Base-by-base conservation (phyloP, 192 early-diverging fungal species). In the Backusella circina region DNA sequence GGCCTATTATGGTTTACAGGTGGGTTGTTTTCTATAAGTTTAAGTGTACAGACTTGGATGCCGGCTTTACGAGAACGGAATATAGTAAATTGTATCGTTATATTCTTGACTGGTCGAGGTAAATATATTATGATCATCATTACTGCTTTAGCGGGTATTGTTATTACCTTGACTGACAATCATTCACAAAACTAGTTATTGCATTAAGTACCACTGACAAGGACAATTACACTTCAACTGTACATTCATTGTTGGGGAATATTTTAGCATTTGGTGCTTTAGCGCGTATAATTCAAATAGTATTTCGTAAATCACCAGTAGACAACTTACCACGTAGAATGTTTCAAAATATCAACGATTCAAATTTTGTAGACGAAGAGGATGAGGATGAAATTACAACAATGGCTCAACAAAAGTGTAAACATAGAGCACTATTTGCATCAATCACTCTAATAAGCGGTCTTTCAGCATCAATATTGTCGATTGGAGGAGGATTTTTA, bases 1-100 rank as follows among this genome's bases (percentile, higher is more conserved):
- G 82, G 83, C 50, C 50, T 86, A 50, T 69, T 86, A 15, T 86
- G 85, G 85, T 64, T 82, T 21, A 77, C 80, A 47, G 85, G 85
- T 28, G 85, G 85, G 8, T 23, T 80, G 13, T 47, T 86, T 41
- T 86, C 85, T 15, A 31, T 86, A 31, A 32, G 79, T 18, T 38
- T 86, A 28, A 79, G 79, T 65, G 66, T 78, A 18, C 79, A 79
- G 44, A 50, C 64, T 10, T 79, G 78, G 72, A 65, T 75, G 30
- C 54, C 74, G 7, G 36, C 66, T 51, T 68, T 80, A 21, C 78
- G 80, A 54, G 72, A 80, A 41, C 77, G 79, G 50, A 86, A 86
- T 38, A 79, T 81, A 9, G 47, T 86, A 37, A 82, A 77, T 13
- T 68, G 80, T 5, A n/a, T 86, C 13, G 72, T 86, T 50, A 78